A percentile compares a stretch with the other conserved stretches of the same genome.
phyloP scores from a whole-genome alignment of 768 basidiomycete genomes.

The Tulasnella sp. region DNA sequence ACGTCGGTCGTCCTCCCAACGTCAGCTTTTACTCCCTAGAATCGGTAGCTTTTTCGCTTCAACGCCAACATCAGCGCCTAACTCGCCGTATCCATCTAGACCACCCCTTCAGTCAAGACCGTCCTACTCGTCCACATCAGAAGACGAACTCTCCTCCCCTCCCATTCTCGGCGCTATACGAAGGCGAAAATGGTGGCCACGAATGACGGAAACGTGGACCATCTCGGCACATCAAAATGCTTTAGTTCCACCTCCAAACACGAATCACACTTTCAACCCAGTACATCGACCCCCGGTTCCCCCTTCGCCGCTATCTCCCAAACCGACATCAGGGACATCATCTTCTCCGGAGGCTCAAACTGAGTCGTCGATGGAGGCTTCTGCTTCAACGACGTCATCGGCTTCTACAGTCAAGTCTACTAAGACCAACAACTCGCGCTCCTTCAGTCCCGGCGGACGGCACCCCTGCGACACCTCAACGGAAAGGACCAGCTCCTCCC shows the following conservation, averaged over 20 bases:
- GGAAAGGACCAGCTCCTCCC: conserved; percentile 24
- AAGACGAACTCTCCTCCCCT: conserved; percentile 40
- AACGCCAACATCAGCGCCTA: background rate
- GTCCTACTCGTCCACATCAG: conserved; percentile 17
- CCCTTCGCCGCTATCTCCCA: background rate
- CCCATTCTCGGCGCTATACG: conserved; percentile 22
- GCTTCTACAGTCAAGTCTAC: background rate
- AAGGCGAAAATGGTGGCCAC: conserved; percentile 9
- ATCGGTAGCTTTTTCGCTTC: background rate
- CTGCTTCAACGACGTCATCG: background rate
- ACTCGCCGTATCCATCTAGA: conserved; percentile 10
- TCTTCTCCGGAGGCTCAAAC: background rate
- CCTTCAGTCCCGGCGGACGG: background rate
- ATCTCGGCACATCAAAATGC: conserved; percentile 32
- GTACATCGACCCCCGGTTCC: conserved; percentile 5
- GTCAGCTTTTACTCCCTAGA: background rate
- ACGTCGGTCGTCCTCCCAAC: conserved; percentile 11
- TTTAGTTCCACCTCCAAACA: conserved; percentile 20
- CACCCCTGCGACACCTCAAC: conserved; percentile 9
- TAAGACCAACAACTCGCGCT: background rate
- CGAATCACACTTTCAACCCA: conserved; percentile 16
- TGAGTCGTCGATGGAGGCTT: background rate
- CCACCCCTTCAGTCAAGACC: conserved; percentile 3
- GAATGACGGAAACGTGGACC: conserved; percentile 7
- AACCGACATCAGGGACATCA: background rate